Conservation (phyloP, 169 alveolate genomes). For the Amoebophrya sp. region DNA sequence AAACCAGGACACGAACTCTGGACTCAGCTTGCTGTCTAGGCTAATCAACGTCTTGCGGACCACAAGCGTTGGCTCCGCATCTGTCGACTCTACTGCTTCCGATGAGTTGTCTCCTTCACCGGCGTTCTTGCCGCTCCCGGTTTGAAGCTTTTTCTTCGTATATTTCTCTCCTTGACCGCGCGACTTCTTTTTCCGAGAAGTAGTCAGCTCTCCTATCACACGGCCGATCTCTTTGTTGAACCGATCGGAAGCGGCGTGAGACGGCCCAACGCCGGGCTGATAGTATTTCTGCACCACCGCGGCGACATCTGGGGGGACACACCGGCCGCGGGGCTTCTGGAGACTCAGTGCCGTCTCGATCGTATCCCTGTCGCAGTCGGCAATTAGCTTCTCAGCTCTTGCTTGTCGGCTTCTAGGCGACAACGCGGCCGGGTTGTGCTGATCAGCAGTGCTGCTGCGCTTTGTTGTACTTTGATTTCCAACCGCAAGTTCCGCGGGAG, state of each 20-base stretch:
- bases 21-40: too few species aligned
- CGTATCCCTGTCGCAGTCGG: not conserved
- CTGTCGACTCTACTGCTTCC: too few species aligned
- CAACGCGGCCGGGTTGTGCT: too few species aligned
- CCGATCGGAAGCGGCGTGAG: not conserved
- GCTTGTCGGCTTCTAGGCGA: not conserved
- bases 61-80: too few species aligned
- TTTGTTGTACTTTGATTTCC: not conserved
- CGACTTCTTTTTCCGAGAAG: too few species aligned
- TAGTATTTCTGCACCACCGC: not conserved
- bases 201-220: too few species aligned
- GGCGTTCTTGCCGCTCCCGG: too few species aligned
- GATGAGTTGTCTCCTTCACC: too few species aligned
- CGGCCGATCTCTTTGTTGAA: not conserved
- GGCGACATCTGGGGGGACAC: not conserved
- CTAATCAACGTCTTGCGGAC: too few species aligned
- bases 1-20: too few species aligned
- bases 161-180: too few species aligned
- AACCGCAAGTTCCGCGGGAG: not conserved
- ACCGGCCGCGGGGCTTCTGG: not conserved
- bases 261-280: not conserved
- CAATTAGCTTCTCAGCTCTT: not conserved
- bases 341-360: not conserved
- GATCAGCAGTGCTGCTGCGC: not conserved
- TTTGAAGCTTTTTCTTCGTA: too few species aligned